phyloP scores from a whole-genome alignment of 2,329 filamentous ascomycete genomes.

The Epichloe baconii region DNA sequence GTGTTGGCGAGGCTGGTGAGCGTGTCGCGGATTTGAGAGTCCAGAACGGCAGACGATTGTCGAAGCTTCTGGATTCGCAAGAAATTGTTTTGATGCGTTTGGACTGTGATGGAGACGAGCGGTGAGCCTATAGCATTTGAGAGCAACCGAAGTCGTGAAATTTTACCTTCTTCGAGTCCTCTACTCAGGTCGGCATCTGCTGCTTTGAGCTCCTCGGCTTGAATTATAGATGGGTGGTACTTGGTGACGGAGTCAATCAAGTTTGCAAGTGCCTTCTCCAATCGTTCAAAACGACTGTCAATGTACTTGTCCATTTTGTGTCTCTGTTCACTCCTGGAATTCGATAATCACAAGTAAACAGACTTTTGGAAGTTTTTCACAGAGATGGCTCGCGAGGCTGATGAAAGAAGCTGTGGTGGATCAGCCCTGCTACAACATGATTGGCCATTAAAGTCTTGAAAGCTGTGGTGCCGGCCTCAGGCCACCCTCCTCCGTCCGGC shows the following conservation, averaged over 20 bases:
- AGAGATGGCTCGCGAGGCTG: neutral
- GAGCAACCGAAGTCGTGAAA: neutral
- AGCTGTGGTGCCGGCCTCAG: slow-evolving; percentile 12
- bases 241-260: slow-evolving; percentile 71
- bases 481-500: slow-evolving; percentile 16
- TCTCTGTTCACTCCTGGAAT: neutral
- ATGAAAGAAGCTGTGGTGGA: slow-evolving; percentile 10
- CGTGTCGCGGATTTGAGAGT: slow-evolving; percentile 59
- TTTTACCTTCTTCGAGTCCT: slow-evolving; percentile 50
- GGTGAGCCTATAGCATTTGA: neutral
- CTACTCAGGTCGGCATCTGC: slow-evolving; percentile 56
- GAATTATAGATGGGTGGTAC: slow-evolving; percentile 60
- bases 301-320: slow-evolving; percentile 47
- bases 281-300: slow-evolving; percentile 49
- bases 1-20: slow-evolving; percentile 57
- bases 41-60: slow-evolving; percentile 48
- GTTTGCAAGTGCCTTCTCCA: slow-evolving; percentile 52
- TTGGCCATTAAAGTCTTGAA: slow-evolving; percentile 4
- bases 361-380: neutral
- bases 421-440: slow-evolving; percentile 6
- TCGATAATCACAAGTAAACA: neutral
- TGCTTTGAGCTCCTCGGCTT: slow-evolving; percentile 54
- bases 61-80: slow-evolving; percentile 56
- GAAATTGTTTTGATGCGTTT: slow-evolving; percentile 64
- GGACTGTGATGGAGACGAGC: slow-evolving; percentile 33